phyloP scores from a whole-genome alignment of 805 yeast species.

The Barnettozyma wickerhamii region DNA sequence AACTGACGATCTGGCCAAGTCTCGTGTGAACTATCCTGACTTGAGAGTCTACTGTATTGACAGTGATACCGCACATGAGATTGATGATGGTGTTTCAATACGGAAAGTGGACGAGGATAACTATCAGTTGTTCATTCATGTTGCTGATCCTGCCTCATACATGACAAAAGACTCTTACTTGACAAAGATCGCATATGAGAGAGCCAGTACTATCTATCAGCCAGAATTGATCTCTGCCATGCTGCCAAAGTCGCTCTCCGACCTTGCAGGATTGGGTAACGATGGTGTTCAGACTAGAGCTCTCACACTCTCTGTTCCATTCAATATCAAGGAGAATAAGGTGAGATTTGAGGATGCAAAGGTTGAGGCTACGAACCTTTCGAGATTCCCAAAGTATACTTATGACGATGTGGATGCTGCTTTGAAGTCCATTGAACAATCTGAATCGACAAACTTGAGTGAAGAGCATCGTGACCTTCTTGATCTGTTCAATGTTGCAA shows the following conservation, averaged over 20 bases:
- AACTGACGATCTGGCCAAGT: slow-evolving; percentile 13
- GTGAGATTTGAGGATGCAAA: slow-evolving; percentile 25
- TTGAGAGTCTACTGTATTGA: slow-evolving; percentile 80
- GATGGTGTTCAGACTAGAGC: slow-evolving; percentile 41
- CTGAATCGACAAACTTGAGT: background rate
- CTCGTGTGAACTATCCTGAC: slow-evolving; percentile 39
- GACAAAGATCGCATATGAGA: slow-evolving; percentile 52
- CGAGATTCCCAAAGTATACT: slow-evolving; percentile 49
- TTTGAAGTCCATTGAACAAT: slow-evolving; percentile 25
- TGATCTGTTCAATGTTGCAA: slow-evolving; percentile 30
- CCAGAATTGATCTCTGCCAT: slow-evolving; percentile 64
- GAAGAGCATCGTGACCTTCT: slow-evolving; percentile 31
- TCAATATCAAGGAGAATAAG: slow-evolving; percentile 23
- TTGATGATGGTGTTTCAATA: slow-evolving; percentile 89
- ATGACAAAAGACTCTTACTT: slow-evolving; percentile 33
- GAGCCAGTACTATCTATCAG: slow-evolving; percentile 65
- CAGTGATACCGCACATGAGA: slow-evolving; percentile 73
- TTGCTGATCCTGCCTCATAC: slow-evolving; percentile 84
- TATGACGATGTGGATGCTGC: slow-evolving; percentile 59
- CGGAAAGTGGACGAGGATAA: slow-evolving; percentile 26
- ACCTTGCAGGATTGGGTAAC: slow-evolving; percentile 48
- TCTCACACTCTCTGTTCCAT: slow-evolving; percentile 37
- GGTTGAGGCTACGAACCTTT: slow-evolving; percentile 38
- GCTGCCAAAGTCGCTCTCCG: slow-evolving; percentile 59
- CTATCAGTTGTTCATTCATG: slow-evolving; percentile 57